Percentiles rank a stretch among this genome's conserved stretches.
phyloP scores from a whole-genome alignment of 331 rosid species.

The Saraca asoca region DNA sequence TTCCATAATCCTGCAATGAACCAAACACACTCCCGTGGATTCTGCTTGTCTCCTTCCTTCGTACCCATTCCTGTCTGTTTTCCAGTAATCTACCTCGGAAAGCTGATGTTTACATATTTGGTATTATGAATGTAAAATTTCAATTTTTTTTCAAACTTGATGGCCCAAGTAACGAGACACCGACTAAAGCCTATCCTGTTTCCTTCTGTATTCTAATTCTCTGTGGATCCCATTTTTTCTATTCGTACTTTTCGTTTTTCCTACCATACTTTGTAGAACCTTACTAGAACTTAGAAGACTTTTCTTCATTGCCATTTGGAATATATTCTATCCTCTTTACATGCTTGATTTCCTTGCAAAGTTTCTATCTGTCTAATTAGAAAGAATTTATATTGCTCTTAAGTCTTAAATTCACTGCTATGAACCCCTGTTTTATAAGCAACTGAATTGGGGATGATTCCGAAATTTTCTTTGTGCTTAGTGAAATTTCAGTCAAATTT shows the following conservation, averaged over 20 bases:
- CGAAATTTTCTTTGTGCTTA: background rate
- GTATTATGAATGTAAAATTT: slow-evolving; percentile 21
- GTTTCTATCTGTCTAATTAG: background rate
- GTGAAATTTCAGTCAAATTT: too few relatives aligned
- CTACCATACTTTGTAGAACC: too few relatives aligned
- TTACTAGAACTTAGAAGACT: slow-evolving; percentile 16
- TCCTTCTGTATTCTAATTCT: slow-evolving; percentile 29
- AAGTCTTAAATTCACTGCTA: background rate
- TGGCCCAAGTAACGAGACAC: slow-evolving; percentile 10
- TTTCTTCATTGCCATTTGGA: slow-evolving; percentile 9
- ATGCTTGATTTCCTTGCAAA: slow-evolving; percentile 26
- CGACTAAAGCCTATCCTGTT: slow-evolving; percentile 30
- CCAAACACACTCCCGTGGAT: background rate
- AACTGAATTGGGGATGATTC: slow-evolving; percentile 25
- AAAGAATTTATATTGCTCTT: background rate
- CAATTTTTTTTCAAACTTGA: slow-evolving; percentile 9
- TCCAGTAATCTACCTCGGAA: slow-evolving; percentile 7
- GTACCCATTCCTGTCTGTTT: slow-evolving; percentile 11
- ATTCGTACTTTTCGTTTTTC: slow-evolving; percentile 18
- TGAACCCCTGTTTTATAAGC: slow-evolving; percentile 20
- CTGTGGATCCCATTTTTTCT: slow-evolving; percentile 29
- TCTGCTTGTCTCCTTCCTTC: slow-evolving; percentile 1
- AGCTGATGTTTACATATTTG: background rate
- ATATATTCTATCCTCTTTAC: slow-evolving; percentile 7
- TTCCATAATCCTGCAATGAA: background rate